phyloP scores from a whole-genome alignment of 2,329 filamentous ascomycete species.

The Ceratocystiopsis sp. region DNA sequence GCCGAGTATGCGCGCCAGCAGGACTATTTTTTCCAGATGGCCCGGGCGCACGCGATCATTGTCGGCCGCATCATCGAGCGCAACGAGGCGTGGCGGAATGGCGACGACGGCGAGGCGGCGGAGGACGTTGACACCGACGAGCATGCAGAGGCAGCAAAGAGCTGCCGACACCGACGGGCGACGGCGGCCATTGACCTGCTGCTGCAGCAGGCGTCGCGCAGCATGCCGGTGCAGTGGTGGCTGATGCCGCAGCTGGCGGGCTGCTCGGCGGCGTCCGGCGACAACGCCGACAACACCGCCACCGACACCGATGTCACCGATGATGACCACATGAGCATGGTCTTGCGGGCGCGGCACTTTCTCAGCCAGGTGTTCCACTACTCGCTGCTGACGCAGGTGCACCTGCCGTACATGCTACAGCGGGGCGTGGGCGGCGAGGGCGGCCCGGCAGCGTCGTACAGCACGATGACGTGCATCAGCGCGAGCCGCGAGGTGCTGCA shows the following conservation, averaged over 20 bases:
- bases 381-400: conserved; percentile 24
- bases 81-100: conserved; percentile 9
- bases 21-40: conserved; percentile 16
- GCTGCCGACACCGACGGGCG: no score
- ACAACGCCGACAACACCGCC: no score
- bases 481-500: conserved; percentile 25
- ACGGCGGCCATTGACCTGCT: conserved; percentile 21
- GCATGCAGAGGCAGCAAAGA: conserved; percentile 11
- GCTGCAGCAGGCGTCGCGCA: conserved; percentile 18
- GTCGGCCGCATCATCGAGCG: conserved; percentile 23
- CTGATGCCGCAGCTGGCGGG: conserved; percentile 11
- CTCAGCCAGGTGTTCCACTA: conserved; percentile 25
- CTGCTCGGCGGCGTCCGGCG: no score
- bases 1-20: neutral
- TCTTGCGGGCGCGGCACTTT: conserved; percentile 19
- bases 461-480: conserved; percentile 21
- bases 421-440: conserved; percentile 1
- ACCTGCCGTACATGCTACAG: conserved; percentile 27
- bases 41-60: conserved; percentile 18
- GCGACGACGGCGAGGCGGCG: neutral
- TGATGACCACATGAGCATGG: conserved; percentile 1
- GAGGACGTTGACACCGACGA: conserved; percentile 11
- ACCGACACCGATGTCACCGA: neutral
- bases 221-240: conserved; percentile 28
- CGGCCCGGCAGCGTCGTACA: conserved; percentile 12